Percentiles rank a stretch among this genome's conserved stretches.
Conservation (phyloP, 2,329 filamentous ascomycete genomes). For the Fusarium sp. region DNA sequence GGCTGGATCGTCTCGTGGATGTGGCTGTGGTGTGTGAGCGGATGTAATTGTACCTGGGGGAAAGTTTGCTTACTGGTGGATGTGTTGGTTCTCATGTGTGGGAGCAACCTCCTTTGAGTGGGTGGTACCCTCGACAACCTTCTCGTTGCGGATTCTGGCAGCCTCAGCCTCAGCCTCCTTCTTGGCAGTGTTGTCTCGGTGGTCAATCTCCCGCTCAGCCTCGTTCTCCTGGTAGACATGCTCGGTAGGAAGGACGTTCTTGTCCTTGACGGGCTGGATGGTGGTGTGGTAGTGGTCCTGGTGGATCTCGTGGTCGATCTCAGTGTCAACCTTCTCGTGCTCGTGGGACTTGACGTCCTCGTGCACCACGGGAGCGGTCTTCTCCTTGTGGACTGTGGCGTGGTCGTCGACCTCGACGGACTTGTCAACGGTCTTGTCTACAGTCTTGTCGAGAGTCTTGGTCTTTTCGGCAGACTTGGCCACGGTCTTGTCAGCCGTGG, state of each 20-base stretch:
- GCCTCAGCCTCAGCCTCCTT: slow-evolving; percentile 28
- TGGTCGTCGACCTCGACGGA: slow-evolving; percentile 27
- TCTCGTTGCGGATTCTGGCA: slow-evolving; percentile 23
- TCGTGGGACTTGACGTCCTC: slow-evolving; percentile 35
- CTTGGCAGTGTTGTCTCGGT: slow-evolving; percentile 23
- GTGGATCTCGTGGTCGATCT: slow-evolving; percentile 29
- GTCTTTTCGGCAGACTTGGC: slow-evolving; percentile 23
- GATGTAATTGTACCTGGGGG: accelerated
- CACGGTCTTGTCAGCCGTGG: slow-evolving; percentile 1
- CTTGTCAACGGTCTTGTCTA: slow-evolving; percentile 20
- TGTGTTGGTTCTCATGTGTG: slow-evolving; percentile 21
- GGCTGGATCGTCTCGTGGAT: slow-evolving; percentile 33
- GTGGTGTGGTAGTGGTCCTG: slow-evolving; percentile 33
- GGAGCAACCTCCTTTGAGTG: slow-evolving; percentile 22
- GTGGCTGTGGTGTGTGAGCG: slow-evolving; percentile 6
- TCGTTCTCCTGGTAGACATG: slow-evolving; percentile 34
- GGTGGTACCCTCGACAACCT: slow-evolving; percentile 24
- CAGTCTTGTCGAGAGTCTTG: slow-evolving; percentile 4
- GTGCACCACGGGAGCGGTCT: slow-evolving; percentile 23
- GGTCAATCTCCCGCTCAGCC: slow-evolving; percentile 29
- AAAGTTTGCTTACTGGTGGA: slow-evolving; percentile 16
- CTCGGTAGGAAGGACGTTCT: slow-evolving; percentile 25
- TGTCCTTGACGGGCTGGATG: slow-evolving; percentile 33
- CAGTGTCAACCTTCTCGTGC: slow-evolving; percentile 30
- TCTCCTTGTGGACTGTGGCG: slow-evolving; percentile 24